Base-by-base conservation (phyloP, 441 rosid genomes). In the Isatis lusitanica region DNA sequence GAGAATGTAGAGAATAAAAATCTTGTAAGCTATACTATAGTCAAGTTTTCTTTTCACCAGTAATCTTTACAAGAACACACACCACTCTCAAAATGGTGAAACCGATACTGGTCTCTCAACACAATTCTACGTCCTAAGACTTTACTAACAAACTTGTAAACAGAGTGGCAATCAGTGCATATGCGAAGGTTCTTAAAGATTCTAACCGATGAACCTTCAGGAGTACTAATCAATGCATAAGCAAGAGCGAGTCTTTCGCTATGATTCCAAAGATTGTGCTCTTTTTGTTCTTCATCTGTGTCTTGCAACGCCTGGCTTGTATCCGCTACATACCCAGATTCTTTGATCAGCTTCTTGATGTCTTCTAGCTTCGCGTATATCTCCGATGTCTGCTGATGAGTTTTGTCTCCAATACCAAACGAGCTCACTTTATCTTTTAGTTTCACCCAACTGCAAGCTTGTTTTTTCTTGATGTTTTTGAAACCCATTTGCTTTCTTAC, bases 391-490 rank as follows among this genome's bases (percentile, higher is more conserved):
- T 85, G 84, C n/a, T 86, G 83, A 76, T 90, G 94, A 44, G 87
- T 81, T 42, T 66, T 80, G 70, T 92, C 94, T 40, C 93, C 96
- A 71, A 86, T 87, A 63, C 96, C 94, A 59, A 92, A 90, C 30
- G 82, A 84, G 74, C 75, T 80, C 63, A 83, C 81, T 68, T 66
- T 74, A 69, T 88, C 80, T 76, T 85, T 89, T 74, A 79, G 77
- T 85, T 93, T 93, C 39, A 93, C 97, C 97, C 97, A 93, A 68
- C 97, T 94, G 86, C 91, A 86, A 3, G 96, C 98, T 13, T 91
- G 96, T 79, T 87, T 81, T 87, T 92, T 94, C 81, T 78, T 87
- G 74, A 94, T 79, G 61, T 82, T 89, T 64, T 79, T 82, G 42
- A 84, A 84, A 67, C 81, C 93, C 97, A 94, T 91, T 83, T 83